These are phyloP conservation scores for Choiromyces venosus DNA, from an alignment of 495 filamentous ascomycete genomes.

Conservation along the genomic window DNA sequence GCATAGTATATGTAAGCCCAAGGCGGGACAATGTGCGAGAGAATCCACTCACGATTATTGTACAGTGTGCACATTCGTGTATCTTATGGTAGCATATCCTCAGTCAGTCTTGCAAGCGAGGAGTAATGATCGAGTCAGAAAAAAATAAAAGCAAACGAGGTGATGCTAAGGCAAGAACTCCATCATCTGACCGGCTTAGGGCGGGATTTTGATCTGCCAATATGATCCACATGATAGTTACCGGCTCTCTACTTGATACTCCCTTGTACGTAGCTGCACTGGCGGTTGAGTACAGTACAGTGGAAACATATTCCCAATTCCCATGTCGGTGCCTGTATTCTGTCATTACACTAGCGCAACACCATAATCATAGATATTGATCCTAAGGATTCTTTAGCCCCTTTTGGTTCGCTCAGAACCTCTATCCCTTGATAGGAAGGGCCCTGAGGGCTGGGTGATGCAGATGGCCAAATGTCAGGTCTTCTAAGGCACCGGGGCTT, in stretches of 20 bases:
- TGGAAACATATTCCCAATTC: neutral
- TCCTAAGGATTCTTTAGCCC: neutral
- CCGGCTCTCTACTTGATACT: neutral
- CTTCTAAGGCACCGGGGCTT: neutral
- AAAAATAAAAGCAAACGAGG: neutral
- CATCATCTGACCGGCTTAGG: neutral
- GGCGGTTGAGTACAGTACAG: neutral
- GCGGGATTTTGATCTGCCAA: neutral
- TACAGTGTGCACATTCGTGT: neutral
- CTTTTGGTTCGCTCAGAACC: neutral
- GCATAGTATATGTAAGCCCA: neutral
- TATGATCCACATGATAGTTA: neutral
- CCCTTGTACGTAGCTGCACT: neutral
- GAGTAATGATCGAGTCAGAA: neutral
- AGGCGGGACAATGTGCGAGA: neutral
- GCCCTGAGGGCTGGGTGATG: neutral
- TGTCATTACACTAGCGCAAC: neutral
- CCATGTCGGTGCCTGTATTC: neutral
- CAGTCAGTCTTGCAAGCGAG: neutral
- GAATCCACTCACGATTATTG: neutral
- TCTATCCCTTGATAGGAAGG: neutral
- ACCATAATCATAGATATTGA: neutral
- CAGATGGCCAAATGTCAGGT: neutral
- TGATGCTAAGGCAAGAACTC: neutral
- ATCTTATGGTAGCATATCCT: neutral